phyloP scores from a whole-genome alignment of 2,329 filamentous ascomycete genomes.

The Aspergillus puulaauensis region DNA sequence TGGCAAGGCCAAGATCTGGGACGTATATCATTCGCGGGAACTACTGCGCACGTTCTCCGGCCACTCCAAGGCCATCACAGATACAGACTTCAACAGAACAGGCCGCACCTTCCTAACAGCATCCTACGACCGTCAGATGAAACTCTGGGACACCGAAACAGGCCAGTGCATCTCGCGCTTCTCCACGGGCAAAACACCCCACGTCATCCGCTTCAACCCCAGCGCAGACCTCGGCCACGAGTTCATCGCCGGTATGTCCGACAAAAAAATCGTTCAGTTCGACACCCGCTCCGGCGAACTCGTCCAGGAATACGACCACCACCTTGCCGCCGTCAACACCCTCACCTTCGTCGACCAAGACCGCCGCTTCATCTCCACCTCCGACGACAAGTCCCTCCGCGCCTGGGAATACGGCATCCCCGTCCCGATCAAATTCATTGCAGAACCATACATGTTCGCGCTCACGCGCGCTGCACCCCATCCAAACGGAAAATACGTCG shows the following conservation, averaged over 20 bases:
- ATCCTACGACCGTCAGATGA: constrained; percentile 93
- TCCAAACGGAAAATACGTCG: constrained; percentile 88
- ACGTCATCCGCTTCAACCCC: constrained; percentile 92
- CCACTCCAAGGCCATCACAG: constrained; percentile 85
- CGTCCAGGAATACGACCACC: constrained; percentile 97
- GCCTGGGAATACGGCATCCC: constrained; percentile 99
- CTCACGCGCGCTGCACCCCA: constrained; percentile 84
- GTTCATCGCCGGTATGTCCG: constrained; percentile 94
- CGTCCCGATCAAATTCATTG: constrained; percentile 97
- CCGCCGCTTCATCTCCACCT: constrained; percentile 95
- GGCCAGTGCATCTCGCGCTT: constrained; percentile 85
- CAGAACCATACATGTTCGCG: constrained; percentile 96
- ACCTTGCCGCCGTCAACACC: constrained; percentile 96
- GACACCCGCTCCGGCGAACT: constrained; percentile 80
- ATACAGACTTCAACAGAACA: constrained; percentile 79
- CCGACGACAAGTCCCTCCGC: constrained; percentile 91
- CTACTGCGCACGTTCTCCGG: constrained; percentile 88
- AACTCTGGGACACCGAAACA: constrained; percentile 97
- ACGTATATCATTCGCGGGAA: constrained; percentile 86
- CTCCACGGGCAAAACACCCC: constrained; percentile 90
- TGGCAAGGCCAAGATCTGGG: constrained; percentile 88
- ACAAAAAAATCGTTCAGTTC: constrained; percentile 98
- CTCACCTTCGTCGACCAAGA: constrained; percentile 95
- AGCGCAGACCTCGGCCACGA: constrained; percentile 74
- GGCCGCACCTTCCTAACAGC: constrained; percentile 87